A percentile compares a stretch with the other conserved stretches of the same genome.
These are phyloP conservation scores for Rehmannia glutinosa DNA, from an alignment of 257 asterid genomes.

Conservation along the genomic window DNA sequence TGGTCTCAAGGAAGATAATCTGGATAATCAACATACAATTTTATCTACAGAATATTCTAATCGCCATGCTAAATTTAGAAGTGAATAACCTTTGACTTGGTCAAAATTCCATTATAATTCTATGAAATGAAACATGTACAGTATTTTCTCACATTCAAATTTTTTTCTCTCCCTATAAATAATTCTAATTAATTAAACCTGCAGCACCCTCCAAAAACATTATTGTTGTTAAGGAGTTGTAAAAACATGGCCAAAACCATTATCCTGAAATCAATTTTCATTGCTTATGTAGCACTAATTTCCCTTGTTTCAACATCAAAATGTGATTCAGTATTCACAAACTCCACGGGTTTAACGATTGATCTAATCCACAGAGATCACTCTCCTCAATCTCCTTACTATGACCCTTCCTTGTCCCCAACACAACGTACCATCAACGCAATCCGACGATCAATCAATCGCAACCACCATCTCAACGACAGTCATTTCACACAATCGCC, in stretches of 20 bases:
- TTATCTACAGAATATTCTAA: no score
- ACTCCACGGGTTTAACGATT: constrained; percentile 20
- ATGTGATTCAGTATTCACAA: not conserved
- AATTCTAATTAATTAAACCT: not conserved
- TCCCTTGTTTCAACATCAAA: not conserved
- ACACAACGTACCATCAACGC: constrained; percentile 10
- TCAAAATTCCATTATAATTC: no score
- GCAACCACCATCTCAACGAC: not conserved
- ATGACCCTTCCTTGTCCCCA: constrained; percentile 9
- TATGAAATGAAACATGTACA: no score
- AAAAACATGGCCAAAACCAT: constrained; percentile 1
- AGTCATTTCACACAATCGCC: not conserved
- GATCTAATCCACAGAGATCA: constrained; percentile 31
- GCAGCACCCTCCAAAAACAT: not conserved
- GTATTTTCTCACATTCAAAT: no score
- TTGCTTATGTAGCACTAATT: not conserved
- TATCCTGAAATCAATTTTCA: constrained; percentile 1
- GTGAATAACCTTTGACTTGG: no score
- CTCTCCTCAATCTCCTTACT: constrained; percentile 18
- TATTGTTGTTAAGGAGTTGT: not conserved
- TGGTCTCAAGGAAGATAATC: no score
- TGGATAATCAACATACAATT: no score
- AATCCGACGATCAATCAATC: constrained; percentile 10
- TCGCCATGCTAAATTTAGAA: no score
- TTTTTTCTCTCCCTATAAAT: not conserved